These are phyloP conservation scores for Diaporthe eres DNA, from an alignment of 2,329 filamentous ascomycete genomes.

Conservation along the genomic window DNA sequence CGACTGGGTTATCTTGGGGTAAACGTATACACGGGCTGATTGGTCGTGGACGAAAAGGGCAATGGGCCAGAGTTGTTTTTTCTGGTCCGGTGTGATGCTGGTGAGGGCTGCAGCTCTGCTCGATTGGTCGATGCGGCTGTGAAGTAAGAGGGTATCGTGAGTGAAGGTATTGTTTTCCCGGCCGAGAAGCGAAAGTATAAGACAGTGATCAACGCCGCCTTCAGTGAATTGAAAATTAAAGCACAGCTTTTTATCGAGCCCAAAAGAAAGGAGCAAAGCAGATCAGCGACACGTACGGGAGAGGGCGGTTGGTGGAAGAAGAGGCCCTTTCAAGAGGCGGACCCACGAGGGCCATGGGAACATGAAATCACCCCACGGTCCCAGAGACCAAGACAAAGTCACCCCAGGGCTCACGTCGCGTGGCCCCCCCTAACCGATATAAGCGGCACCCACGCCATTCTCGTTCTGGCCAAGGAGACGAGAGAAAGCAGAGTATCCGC, in stretches of 20 bases:
- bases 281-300: not conserved
- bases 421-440: conserved; percentile 28
- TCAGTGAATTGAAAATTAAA: not conserved
- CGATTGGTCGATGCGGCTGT: not conserved
- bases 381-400: conserved; percentile 18
- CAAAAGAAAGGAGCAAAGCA: not conserved
- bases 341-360: conserved; percentile 3
- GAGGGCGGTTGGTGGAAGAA: conserved; percentile 20
- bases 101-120: not conserved
- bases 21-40: not conserved
- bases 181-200: not conserved
- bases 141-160: not conserved
- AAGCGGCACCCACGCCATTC: conserved; percentile 23
- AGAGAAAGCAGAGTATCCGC: not conserved
- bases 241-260: conserved; percentile 27
- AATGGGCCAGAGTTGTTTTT: not conserved
- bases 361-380: conserved; percentile 28
- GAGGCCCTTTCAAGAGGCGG: not conserved
- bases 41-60: too few species aligned
- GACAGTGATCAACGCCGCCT: conserved; percentile 40
- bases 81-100: not conserved
- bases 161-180: not conserved
- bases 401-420: conserved; percentile 15
- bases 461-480: conserved; percentile 11
- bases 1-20: not conserved